Evolutionary conservation across 2,329 filamentous ascomycete species (phyloP), one percentile per base, ranked within the genome.

Genomic region (Blastomyces parvus): DNA sequence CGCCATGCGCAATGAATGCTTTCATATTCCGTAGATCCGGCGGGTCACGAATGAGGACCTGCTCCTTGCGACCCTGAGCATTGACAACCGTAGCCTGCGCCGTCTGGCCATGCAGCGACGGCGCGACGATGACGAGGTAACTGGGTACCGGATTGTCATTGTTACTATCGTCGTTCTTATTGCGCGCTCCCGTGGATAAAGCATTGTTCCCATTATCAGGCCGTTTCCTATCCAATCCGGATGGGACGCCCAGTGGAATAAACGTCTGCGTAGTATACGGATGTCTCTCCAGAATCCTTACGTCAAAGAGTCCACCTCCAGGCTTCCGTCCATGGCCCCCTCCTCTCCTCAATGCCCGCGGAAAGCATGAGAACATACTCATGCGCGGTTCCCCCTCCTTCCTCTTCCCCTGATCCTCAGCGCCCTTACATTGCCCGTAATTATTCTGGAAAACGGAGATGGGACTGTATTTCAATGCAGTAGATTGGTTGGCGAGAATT

Each of bases 261-360:
- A 99, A 97, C 0, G 91, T 96, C 78, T 99, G 94, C 1, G 90
- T 90, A 1, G 94, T 97, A 76, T 87, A 97, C 0, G 94, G 93
- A 76, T 99, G 94, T 48, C 94, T 83, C 75, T 99, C 94, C 38
- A 97, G 84, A 63, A 96, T 84, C 25, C 78, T 77, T 62, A 97
- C 82, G 56, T 83, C 80, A 72, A 96, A 89, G 3, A 83, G 65
- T 1, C 69, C 67, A 50, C 66, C 66, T 40, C 69, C 64, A 27
- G 64, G 65, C 67, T 56, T 66, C 33, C 64, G 63, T 6, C 61
- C 50, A 33, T 50, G 63, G 42, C 57, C 42, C 27, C 44, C 58
- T 17, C 58, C 42, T 14, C 40, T 25, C 27, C 42, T 30, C 42
- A 48, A 25, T 58, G 59, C 55, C 64, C 58, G 58, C 52, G 38